Evolutionary conservation across 768 basidiomycete genomes (phyloP).

Genomic region (Boletellus ananas): DNA sequence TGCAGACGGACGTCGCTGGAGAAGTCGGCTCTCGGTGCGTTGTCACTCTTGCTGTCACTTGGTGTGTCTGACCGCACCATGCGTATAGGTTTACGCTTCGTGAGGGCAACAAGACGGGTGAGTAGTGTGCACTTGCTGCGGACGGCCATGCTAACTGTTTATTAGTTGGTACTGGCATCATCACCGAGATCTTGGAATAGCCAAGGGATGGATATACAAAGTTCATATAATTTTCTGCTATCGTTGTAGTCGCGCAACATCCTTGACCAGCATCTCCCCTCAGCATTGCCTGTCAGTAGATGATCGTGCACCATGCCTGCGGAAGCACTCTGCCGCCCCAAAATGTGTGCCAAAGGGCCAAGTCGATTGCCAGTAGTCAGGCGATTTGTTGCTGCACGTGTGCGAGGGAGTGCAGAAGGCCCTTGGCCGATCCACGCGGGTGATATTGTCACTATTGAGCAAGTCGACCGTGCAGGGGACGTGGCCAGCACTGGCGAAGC

Average conservation of each 20-base stretch:
- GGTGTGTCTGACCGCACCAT: background rate
- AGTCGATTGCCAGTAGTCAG: background rate
- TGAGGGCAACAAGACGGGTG: slow-evolving; percentile 91
- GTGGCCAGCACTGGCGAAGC: too few relatives aligned
- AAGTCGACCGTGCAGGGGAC: too few relatives aligned
- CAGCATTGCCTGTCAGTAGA: slow-evolving; percentile 18
- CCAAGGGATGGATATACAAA: slow-evolving; percentile 10
- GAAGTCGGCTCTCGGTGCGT: slow-evolving; percentile 80
- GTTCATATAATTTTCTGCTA: slow-evolving; percentile 17
- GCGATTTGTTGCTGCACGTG: too few relatives aligned
- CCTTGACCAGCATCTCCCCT: slow-evolving; percentile 18
- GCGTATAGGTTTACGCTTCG: slow-evolving; percentile 73
- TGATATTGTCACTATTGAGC: too few relatives aligned
- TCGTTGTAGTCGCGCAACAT: slow-evolving; percentile 16
- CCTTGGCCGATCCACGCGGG: too few relatives aligned
- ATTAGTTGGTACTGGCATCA: slow-evolving; percentile 89
- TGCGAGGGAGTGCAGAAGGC: too few relatives aligned
- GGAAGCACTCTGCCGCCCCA: background rate
- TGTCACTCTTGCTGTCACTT: background rate
- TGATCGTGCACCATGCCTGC: background rate
- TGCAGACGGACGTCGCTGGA: slow-evolving; percentile 82
- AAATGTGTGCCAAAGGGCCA: background rate
- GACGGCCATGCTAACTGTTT: slow-evolving; percentile 10
- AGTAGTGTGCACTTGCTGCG: slow-evolving; percentile 22
- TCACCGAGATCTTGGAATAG: slow-evolving; percentile 74